These are phyloP conservation scores for Mucor circinelloides DNA, from an alignment of 371 early-diverging fungal genomes.

Conservation along the genomic window DNA sequence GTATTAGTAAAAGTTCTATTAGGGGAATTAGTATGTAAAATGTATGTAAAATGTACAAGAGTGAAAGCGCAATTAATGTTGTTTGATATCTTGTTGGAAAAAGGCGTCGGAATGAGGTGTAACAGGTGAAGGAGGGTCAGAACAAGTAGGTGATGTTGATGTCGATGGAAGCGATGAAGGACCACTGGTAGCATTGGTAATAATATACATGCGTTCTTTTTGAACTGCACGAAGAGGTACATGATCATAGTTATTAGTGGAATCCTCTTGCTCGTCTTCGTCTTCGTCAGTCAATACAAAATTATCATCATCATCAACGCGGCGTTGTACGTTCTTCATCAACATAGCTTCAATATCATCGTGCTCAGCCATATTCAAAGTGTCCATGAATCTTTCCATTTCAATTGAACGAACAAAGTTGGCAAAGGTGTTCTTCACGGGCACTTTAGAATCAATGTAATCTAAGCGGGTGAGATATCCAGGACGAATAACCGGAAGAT, in stretches of 20 bases:
- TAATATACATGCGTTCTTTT: neutral
- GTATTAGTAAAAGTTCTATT: neutral
- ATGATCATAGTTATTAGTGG: constrained; percentile 10
- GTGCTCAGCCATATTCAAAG: neutral
- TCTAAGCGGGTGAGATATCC: constrained; percentile 28
- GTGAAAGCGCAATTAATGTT: neutral
- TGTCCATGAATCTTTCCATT: constrained; percentile 17
- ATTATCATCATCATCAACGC: neutral
- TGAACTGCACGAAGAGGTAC: constrained; percentile 18
- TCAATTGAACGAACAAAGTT: constrained; percentile 24
- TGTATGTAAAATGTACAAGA: neutral
- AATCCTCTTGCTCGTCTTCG: constrained; percentile 4
- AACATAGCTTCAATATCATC: constrained; percentile 6
- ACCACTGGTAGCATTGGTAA: neutral
- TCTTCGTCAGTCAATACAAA: neutral
- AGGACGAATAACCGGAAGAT: constrained; percentile 40
- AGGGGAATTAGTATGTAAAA: neutral
- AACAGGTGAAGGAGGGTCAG: constrained; percentile 38
- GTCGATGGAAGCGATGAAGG: constrained; percentile 10
- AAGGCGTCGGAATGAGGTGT: constrained; percentile 27
- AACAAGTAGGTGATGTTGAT: constrained; percentile 29
- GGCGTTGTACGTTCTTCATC: neutral
- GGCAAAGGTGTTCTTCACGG: constrained; percentile 7
- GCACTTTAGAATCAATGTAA: constrained; percentile 10
- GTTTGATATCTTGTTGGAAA: neutral